A percentile compares a stretch with the other conserved stretches of the same genome.
Evolutionary conservation across 73 alveolate species (phyloP).

Genomic region (Tetrahymena elliotti): DNA sequence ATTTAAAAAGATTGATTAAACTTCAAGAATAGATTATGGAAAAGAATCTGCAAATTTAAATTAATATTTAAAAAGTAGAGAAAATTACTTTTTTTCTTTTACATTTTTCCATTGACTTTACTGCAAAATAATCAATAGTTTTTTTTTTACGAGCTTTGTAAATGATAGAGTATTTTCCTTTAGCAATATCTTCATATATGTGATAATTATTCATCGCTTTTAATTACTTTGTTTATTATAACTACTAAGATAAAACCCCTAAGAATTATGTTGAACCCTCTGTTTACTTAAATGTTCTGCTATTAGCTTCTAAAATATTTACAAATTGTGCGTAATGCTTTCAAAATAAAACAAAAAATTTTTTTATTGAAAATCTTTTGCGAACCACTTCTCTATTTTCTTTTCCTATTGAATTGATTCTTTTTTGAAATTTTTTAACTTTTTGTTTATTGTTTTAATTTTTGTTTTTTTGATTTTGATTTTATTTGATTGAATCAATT

Average conservation of each 20-base stretch:
- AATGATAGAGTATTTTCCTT: slow-evolving; percentile 78
- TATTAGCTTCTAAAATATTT: background rate
- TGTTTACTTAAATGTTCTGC: background rate
- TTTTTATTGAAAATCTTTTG: background rate
- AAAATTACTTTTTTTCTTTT: slow-evolving; percentile 57
- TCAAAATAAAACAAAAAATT: background rate
- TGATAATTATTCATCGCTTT: slow-evolving; percentile 76
- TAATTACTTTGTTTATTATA: background rate
- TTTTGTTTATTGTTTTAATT: background rate
- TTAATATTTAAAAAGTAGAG: background rate
- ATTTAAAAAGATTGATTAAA: background rate
- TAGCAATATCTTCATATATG: slow-evolving; percentile 82
- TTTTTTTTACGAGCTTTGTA: slow-evolving; percentile 92
- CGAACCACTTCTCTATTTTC: background rate
- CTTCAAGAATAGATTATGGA: background rate
- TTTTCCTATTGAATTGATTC: background rate
- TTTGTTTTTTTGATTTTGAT: background rate
- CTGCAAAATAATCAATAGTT: slow-evolving; percentile 89
- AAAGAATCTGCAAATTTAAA: background rate
- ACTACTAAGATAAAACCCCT: background rate
- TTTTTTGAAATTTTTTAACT: background rate
- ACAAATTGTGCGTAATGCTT: background rate
- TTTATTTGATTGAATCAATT: background rate
- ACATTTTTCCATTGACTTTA: slow-evolving; percentile 81
- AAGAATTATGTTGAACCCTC: background rate